Evolutionary conservation across 1,284 basidiomycete species (phyloP).

Genomic region (Microstroma glucosiphilum): DNA sequence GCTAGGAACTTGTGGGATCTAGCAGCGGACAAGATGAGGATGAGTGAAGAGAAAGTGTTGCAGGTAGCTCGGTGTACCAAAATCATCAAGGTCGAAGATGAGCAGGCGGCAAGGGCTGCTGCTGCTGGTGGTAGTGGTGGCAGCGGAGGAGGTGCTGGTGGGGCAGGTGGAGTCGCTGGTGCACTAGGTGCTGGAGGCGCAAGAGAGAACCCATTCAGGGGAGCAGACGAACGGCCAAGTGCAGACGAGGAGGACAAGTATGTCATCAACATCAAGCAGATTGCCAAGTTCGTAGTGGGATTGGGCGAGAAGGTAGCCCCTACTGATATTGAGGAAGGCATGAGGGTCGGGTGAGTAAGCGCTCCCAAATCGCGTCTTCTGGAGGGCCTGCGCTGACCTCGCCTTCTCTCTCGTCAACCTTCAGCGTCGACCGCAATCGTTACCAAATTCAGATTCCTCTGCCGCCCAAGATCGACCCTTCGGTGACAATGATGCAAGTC

Average conservation of each 20-base stretch:
- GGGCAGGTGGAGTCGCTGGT: conserved; percentile 28
- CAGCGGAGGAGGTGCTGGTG: conserved; percentile 9
- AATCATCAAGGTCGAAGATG: conserved; percentile 68
- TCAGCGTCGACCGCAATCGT: conserved; percentile 77
- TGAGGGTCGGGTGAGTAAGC: conserved; percentile 84
- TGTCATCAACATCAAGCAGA: conserved; percentile 99
- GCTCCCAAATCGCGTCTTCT: background rate
- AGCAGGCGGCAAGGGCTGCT: conserved; percentile 18
- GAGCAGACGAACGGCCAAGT: conserved; percentile 57
- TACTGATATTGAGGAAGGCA: conserved; percentile 98
- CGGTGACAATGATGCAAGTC: conserved; percentile 99
- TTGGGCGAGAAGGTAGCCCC: conserved; percentile 92
- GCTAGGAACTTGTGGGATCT: conserved; percentile 92
- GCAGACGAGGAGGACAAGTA: conserved; percentile 93
- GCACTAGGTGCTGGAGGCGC: conserved; percentile 30
- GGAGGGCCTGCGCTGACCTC: background rate
- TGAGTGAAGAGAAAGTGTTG: conserved; percentile 84
- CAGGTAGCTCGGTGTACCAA: conserved; percentile 98
- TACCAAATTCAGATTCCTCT: conserved; percentile 99
- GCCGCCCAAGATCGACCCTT: conserved; percentile 98
- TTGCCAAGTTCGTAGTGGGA: conserved; percentile 98
- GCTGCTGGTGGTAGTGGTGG: too few species aligned
- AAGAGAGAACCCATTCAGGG: conserved; percentile 2
- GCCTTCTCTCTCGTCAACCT: background rate
- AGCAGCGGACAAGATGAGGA: conserved; percentile 61